Evolutionary conservation across 345 rosid genomes (phyloP).

Genomic region (Barbarea vulgaris): DNA sequence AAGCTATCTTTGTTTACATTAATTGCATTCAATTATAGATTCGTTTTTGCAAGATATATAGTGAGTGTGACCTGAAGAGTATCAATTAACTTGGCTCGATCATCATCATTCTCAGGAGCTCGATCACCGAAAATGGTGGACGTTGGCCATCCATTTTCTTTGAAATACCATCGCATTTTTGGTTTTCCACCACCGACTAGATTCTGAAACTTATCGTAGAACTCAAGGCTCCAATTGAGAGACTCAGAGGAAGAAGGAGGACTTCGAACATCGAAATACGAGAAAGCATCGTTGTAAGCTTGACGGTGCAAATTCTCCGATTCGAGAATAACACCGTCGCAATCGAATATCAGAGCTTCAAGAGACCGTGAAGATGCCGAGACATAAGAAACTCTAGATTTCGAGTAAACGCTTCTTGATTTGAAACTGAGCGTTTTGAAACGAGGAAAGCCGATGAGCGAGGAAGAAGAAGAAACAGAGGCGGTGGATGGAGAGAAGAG

Average conservation of each 20-base stretch:
- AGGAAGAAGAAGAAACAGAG: constrained; percentile 8
- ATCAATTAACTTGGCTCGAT: constrained; percentile 73
- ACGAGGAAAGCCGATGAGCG: constrained; percentile 20
- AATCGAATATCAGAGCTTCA: constrained; percentile 81
- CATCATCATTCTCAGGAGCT: constrained; percentile 67
- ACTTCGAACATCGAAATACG: constrained; percentile 76
- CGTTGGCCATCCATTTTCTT: constrained; percentile 92
- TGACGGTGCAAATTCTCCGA: constrained; percentile 93
- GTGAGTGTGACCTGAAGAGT: constrained; percentile 66
- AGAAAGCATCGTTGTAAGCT: constrained; percentile 93
- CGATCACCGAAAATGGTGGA: constrained; percentile 54
- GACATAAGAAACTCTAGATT: constrained; percentile 17
- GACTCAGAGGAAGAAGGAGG: constrained; percentile 52
- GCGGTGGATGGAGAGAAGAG: constrained; percentile 34
- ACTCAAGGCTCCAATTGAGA: constrained; percentile 70
- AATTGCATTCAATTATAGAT: background rate
- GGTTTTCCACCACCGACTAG: constrained; percentile 92
- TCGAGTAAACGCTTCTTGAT: constrained; percentile 12
- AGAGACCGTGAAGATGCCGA: constrained; percentile 59
- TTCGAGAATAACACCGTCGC: constrained; percentile 92
- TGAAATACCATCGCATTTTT: constrained; percentile 98
- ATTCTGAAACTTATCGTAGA: constrained; percentile 89
- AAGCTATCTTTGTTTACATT: background rate
- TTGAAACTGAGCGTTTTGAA: constrained; percentile 36
- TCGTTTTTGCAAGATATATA: background rate